Base-by-base conservation (phyloP, 441 rosid genomes). In the Metrosideros polymorpha region DNA sequence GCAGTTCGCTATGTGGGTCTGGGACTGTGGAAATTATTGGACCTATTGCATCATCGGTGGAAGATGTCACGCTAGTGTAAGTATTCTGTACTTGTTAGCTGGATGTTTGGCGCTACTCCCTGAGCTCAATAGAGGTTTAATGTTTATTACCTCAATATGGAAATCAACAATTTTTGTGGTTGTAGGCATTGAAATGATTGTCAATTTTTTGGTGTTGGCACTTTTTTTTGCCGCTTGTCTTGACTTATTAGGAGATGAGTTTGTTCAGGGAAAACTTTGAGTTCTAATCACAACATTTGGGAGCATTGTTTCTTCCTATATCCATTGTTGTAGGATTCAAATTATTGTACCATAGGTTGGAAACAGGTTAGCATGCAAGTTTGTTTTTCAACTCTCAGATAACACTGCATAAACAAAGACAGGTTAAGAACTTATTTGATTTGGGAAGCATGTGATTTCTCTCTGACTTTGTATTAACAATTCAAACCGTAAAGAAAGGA, bases 1-100 rank as follows among this genome's bases (percentile, higher is more conserved):
- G 83, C 92, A 96, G 99, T 87, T 91, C 98, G 14, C 66, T 94
- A 43, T 94, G 96, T 63, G 96, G 32, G 86, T 86, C 88, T 82
- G 96, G 96, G 82, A 94, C 98, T 63, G 98, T 96, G 88, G 95
- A 90, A 91, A 90, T 96, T 82, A 95, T 93, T 87, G 98, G 99
- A 89, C 98, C 99, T 66, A 89, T 96, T 90, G 90, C 98, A 85
- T 93, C 98, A 85, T 90, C 96, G 10, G 91, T 95, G 87, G 99
- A 96, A 91, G 99, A 96, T 92, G 89, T 89, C 89, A 87, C 92
- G 83, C 91, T 96, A 51, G 94, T 96, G 98, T 96, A 92, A 94
- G 96, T 90, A 91, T 85, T 85, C 84, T 71, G 50, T 63, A 54
- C 61, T 71, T 71, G 79, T 71, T 71, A 71, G 25, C 79, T 71